Percentiles rank a stretch among this genome's conserved stretches.
phyloP scores from a whole-genome alignment of 2,329 filamentous ascomycete species.

The Zymoseptoria pseudotritici region DNA sequence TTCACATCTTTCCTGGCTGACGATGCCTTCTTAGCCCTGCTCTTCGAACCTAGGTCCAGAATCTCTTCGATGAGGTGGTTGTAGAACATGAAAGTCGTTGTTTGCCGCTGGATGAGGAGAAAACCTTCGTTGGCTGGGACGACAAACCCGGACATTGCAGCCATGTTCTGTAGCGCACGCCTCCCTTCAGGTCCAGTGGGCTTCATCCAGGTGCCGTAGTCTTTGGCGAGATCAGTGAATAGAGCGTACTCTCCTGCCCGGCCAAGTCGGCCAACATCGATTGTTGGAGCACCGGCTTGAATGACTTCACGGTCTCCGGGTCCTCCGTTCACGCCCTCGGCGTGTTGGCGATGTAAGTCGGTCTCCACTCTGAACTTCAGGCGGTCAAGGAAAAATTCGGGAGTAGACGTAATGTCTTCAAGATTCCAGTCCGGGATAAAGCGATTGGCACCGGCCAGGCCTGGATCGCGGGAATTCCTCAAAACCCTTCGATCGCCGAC shows the following conservation, averaged over 20 bases:
- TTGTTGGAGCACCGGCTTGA: conserved; percentile 1
- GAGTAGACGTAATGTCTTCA: conserved; percentile 9
- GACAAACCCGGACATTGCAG: conserved; percentile 1
- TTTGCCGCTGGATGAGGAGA: conserved; percentile 4
- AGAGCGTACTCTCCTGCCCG: neutral
- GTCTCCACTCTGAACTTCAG: conserved; percentile 9
- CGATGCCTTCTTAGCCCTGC: neutral
- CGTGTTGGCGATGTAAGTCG: conserved; percentile 5
- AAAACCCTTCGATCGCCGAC: conserved; percentile 6
- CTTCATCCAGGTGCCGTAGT: conserved; percentile 4
- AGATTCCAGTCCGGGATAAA: conserved; percentile 12
- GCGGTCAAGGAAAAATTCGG: conserved; percentile 9
- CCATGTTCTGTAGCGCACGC: conserved; percentile 2
- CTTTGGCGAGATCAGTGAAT: conserved; percentile 4
- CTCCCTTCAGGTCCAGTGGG: conserved; percentile 3
- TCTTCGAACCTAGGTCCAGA: conserved; percentile 4
- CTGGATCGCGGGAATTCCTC: conserved; percentile 7
- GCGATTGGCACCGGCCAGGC: neutral
- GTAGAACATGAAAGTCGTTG: neutral
- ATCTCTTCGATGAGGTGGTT: conserved; percentile 12
- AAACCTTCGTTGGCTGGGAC: conserved; percentile 7
- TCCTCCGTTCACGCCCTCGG: conserved; percentile 5
- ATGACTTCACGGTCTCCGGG: conserved; percentile 6
- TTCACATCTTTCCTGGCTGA: neutral
- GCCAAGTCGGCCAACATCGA: conserved; percentile 1